Conservation (phyloP, 768 basidiomycete genomes). For the Pulveroboletus ravenelii region DNA sequence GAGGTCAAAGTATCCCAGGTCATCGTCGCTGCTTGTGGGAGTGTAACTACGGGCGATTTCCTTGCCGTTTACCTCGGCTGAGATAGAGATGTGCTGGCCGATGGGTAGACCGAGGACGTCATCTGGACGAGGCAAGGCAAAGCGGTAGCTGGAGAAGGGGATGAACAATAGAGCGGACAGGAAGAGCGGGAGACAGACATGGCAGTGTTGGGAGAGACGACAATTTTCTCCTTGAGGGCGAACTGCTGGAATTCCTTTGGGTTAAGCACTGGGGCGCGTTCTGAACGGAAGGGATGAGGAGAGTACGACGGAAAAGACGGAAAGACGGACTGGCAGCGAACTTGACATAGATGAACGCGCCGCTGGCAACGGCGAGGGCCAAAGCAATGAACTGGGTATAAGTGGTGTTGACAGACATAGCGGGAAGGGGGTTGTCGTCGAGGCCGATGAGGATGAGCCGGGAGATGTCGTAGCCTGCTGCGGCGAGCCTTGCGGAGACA, state of each 20-base stretch:
- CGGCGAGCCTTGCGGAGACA: slow-evolving; percentile 41
- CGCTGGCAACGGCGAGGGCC: slow-evolving; percentile 45
- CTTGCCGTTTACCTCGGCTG: slow-evolving; percentile 90
- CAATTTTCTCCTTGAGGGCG: slow-evolving; percentile 72
- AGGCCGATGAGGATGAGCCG: slow-evolving; percentile 63
- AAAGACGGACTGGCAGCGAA: slow-evolving; percentile 39
- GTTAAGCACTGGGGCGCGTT: slow-evolving; percentile 66
- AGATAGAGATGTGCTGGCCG: slow-evolving; percentile 93
- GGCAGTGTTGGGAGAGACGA: slow-evolving; percentile 93
- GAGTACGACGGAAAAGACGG: background rate
- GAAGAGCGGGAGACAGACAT: slow-evolving; percentile 49
- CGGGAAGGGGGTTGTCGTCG: slow-evolving; percentile 7
- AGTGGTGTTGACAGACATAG: slow-evolving; percentile 15
- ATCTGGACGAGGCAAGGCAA: slow-evolving; percentile 67
- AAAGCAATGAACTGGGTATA: slow-evolving; percentile 47
- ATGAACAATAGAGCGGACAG: background rate
- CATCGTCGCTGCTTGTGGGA: slow-evolving; percentile 89
- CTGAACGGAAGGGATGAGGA: slow-evolving; percentile 32
- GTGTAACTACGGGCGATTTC: slow-evolving; percentile 90
- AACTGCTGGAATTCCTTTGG: slow-evolving; percentile 78
- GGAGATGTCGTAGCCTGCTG: slow-evolving; percentile 54
- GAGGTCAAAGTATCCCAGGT: slow-evolving; percentile 91
- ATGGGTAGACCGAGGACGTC: slow-evolving; percentile 90
- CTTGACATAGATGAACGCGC: slow-evolving; percentile 50
- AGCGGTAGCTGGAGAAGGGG: slow-evolving; percentile 69